phyloP scores from a whole-genome alignment of 108 stramenopile species.

The Fragilariopsis cylindrus region DNA sequence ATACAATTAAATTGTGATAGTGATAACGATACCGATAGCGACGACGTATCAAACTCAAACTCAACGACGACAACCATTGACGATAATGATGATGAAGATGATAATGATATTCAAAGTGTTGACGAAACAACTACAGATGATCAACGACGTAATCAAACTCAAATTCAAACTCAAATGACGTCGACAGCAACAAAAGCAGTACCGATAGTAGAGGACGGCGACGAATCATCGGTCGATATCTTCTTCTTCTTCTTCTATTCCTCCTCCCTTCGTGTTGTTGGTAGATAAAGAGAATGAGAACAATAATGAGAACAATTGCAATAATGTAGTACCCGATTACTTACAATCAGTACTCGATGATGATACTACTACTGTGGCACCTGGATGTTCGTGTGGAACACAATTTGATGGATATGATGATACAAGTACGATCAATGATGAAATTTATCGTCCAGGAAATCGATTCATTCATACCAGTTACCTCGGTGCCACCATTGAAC shows the following conservation, averaged over 20 bases:
- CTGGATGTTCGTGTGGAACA: slow-evolving; percentile 15
- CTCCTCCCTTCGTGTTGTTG: background rate
- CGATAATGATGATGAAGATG: background rate
- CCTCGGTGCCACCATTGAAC: slow-evolving; percentile 15
- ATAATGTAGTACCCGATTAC: background rate
- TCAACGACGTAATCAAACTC: background rate
- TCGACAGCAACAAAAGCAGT: background rate
- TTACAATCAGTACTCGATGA: background rate
- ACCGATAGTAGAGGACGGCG: background rate
- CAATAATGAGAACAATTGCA: too few species aligned
- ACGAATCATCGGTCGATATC: background rate
- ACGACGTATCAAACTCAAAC: background rate
- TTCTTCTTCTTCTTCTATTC: too few species aligned
- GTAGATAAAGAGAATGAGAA: too few species aligned
- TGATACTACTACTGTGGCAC: background rate
- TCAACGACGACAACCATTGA: background rate
- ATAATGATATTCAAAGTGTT: background rate
- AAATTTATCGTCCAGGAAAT: background rate
- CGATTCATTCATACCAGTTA: background rate
- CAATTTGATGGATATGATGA: slow-evolving; percentile 8
- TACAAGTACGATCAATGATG: background rate
- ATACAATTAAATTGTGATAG: background rate
- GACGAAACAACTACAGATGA: background rate
- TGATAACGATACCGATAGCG: background rate
- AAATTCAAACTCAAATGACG: background rate